Percentiles rank a stretch among this genome's conserved stretches.
phyloP scores from a whole-genome alignment of 164 flowering plant genomes.

The Echeveria elegans region DNA sequence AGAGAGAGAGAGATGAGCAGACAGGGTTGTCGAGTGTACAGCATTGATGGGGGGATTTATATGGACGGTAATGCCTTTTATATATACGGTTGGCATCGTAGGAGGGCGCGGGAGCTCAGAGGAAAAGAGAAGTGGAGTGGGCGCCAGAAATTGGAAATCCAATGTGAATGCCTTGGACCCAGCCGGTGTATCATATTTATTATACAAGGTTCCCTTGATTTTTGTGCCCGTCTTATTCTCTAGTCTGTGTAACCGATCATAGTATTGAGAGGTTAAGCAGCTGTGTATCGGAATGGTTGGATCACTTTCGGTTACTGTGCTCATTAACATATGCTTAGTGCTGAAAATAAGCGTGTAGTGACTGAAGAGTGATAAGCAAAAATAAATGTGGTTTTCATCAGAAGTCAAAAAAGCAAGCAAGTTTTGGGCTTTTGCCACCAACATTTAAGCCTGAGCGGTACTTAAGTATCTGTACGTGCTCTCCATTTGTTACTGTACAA shows the following conservation, averaged over 20 bases:
- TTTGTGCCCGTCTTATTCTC: neutral
- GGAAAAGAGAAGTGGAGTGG: neutral
- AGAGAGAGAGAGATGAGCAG: constrained; percentile 4
- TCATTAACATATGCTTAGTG: neutral
- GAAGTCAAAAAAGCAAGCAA: too few relatives aligned
- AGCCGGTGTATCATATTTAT: neutral
- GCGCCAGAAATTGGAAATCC: neutral
- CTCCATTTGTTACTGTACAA: too few relatives aligned
- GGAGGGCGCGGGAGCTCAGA: neutral
- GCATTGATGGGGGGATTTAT: constrained; percentile 3
- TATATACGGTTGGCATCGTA: neutral
- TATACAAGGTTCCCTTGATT: neutral
- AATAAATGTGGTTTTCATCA: too few relatives aligned
- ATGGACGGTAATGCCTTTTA: neutral
- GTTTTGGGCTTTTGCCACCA: too few relatives aligned
- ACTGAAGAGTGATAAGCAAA: neutral
- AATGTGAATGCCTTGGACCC: neutral
- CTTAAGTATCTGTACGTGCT: too few relatives aligned
- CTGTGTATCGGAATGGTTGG: too few relatives aligned
- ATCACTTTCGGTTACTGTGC: too few relatives aligned
- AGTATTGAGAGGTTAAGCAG: too few relatives aligned
- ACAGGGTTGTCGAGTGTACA: neutral
- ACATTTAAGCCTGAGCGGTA: too few relatives aligned
- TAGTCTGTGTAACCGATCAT: too few relatives aligned
- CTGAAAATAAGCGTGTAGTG: neutral